These are phyloP conservation scores for Sphaceloma murrayae DNA, from an alignment of 2,329 filamentous ascomycete species.

Conservation along the genomic window DNA sequence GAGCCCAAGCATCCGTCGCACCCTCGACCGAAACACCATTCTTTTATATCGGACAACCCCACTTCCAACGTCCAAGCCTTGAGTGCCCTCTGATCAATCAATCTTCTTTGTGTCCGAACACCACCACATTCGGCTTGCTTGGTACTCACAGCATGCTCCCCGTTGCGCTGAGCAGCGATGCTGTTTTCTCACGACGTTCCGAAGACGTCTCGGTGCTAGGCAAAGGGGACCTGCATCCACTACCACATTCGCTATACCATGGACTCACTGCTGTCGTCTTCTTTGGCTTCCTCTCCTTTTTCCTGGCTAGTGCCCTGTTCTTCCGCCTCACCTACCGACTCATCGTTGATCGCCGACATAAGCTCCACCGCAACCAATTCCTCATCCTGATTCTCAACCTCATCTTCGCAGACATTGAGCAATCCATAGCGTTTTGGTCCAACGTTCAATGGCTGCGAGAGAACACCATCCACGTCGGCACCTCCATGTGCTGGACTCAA, in stretches of 20 bases:
- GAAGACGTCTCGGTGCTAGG: neutral
- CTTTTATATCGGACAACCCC: too few relatives aligned
- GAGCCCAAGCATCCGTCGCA: neutral
- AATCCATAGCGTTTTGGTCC: conserved; percentile 53
- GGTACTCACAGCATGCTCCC: conserved; percentile 10
- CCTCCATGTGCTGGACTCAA: conserved; percentile 50
- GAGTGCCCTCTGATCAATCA: too few relatives aligned
- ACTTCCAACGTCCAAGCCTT: neutral
- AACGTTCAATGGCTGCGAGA: conserved; percentile 49
- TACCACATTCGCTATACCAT: conserved; percentile 29
- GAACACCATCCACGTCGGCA: conserved; percentile 44
- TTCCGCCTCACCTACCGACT: conserved; percentile 40
- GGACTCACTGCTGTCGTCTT: conserved; percentile 40
- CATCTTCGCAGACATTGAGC: conserved; percentile 56
- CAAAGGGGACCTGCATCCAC: conserved; percentile 23
- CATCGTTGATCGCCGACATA: conserved; percentile 29
- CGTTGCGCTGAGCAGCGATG: conserved; percentile 1
- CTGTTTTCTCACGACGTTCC: neutral
- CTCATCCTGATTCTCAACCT: conserved; percentile 60
- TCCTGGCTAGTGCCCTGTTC: conserved; percentile 36
- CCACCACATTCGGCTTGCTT: too few relatives aligned
- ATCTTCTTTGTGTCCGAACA: too few relatives aligned
- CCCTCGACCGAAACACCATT: too few relatives aligned
- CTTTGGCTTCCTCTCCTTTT: conserved; percentile 40
- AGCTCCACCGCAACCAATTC: conserved; percentile 48